These are phyloP conservation scores for Barbarea vulgaris DNA, from an alignment of 345 rosid genomes.

Conservation along the genomic window DNA sequence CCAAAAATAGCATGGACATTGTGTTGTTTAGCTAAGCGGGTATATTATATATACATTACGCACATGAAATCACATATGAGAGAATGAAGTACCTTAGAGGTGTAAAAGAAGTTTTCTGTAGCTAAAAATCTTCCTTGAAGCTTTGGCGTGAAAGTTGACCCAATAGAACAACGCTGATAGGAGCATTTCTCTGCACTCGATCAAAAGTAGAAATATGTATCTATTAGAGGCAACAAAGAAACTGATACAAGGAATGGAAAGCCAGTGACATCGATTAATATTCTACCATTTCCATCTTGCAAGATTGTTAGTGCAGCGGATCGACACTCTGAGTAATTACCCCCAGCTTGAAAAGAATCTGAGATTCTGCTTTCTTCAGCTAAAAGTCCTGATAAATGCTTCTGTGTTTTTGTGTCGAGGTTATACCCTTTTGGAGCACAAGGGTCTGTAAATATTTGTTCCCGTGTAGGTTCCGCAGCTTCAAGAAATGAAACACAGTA, in stretches of 20 bases:
- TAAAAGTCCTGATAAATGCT: slow-evolving; percentile 53
- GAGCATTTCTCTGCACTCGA: slow-evolving; percentile 69
- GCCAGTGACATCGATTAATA: not conserved
- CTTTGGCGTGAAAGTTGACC: slow-evolving; percentile 83
- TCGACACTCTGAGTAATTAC: slow-evolving; percentile 95
- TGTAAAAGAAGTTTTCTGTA: slow-evolving; percentile 86
- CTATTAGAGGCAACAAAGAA: slow-evolving; percentile 8
- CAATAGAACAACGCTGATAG: slow-evolving; percentile 64
- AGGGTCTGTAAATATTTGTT: slow-evolving; percentile 59
- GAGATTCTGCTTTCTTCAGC: slow-evolving; percentile 45
- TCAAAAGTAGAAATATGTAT: not conserved
- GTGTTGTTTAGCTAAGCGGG: not conserved
- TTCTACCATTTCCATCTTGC: slow-evolving; percentile 77
- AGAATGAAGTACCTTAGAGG: slow-evolving; percentile 67
- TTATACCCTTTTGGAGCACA: slow-evolving; percentile 86
- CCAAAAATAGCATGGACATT: not conserved
- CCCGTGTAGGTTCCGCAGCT: slow-evolving; percentile 48
- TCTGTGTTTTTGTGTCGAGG: slow-evolving; percentile 42
- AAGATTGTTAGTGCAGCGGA: slow-evolving; percentile 73
- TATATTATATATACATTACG: not conserved
- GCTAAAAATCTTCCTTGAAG: slow-evolving; percentile 85
- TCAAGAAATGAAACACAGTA: slow-evolving; percentile 35
- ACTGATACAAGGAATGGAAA: not conserved
- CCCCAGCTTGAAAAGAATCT: slow-evolving; percentile 58
- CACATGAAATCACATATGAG: not conserved